These are phyloP conservation scores for Monosporascus sp. DNA, from an alignment of 2,329 filamentous ascomycete genomes.

Conservation along the genomic window DNA sequence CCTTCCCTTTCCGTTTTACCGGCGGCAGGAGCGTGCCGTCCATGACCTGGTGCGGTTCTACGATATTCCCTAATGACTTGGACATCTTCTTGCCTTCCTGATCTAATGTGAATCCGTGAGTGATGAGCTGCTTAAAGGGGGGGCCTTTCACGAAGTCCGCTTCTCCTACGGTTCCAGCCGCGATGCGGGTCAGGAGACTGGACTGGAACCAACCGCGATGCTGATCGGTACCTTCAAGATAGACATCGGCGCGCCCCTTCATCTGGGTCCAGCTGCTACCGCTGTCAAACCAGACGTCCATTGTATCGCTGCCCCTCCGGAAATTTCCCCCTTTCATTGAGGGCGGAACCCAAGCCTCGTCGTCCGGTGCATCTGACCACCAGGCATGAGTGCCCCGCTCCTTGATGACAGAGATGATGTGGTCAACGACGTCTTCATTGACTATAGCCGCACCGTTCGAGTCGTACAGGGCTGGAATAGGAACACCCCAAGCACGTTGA, in stretches of 20 bases:
- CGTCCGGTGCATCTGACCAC: constrained; percentile 80
- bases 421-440: constrained; percentile 70
- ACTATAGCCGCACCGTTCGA: constrained; percentile 70
- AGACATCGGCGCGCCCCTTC: constrained; percentile 67
- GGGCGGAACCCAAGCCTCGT: constrained; percentile 70
- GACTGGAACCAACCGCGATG: constrained; percentile 99
- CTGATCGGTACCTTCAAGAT: constrained; percentile 91
- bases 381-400: constrained; percentile 83
- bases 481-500: constrained; percentile 93
- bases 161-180: constrained; percentile 46
- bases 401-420: constrained; percentile 76
- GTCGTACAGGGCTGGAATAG: constrained; percentile 86
- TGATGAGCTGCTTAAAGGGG: constrained; percentile 86
- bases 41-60: constrained; percentile 79
- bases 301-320: constrained; percentile 81
- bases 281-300: constrained; percentile 99
- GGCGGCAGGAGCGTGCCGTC: constrained; percentile 73
- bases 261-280: constrained; percentile 82
- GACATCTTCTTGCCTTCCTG: constrained; percentile 95
- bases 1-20: constrained; percentile 56
- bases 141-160: constrained; percentile 36
- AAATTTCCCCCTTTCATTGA: constrained; percentile 56
- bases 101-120: constrained; percentile 92
- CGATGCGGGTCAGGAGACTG: constrained; percentile 80
- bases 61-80: constrained; percentile 88